Base-by-base conservation (phyloP, 768 basidiomycete species). In the Lentinula boryana region DNA sequence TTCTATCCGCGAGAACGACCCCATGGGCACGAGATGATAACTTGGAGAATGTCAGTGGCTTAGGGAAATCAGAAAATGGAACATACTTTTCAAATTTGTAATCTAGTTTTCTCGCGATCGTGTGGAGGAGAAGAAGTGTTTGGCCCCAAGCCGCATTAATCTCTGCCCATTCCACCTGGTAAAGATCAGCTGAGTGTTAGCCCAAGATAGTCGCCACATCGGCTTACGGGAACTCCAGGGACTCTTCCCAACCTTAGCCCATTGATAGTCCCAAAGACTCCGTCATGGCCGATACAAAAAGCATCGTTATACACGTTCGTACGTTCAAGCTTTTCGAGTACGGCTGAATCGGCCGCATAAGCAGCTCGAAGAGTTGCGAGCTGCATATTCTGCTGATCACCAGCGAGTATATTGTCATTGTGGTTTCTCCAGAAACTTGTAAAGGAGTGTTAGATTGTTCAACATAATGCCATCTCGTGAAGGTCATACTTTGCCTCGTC, bases 101-200 rank as follows among this genome's bases (percentile, higher is more conserved):
- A 63, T 93, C 94, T 13, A 97, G 84, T 73, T 98, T 99, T 59
- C 89, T 81, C 10, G 93, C 93, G 53, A 99, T 84, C 6, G 93
- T 93, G 68, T 96, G 91, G 38, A 98, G 75, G 60, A 98, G 79
- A 16, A 98, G 80, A n/a, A 96, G 78, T 0, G 95, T 93, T 69
- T 97, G 89, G 1, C 97, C 97, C 95, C 96, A 97, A 16, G 97
- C 97, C 10, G 97, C 97, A 69, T 98, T 98, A 71, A 98, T 95
- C 74, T 99, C 97, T 2, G 93, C 85, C 95, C 95, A 99, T 69
- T 98, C 97, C 33, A 98, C 95, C 86, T 93, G 63, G 8, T 62
- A 40, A 7, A 13, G 33, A 64, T 65, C 59, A 66, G 54, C 61
- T 61, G 58, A 68, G 61, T 33, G 46, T 36, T 53, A 27, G 33